These are phyloP conservation scores for Cupressus sempervirens DNA, from an alignment of 75 land plant species.

Conservation along the genomic window DNA sequence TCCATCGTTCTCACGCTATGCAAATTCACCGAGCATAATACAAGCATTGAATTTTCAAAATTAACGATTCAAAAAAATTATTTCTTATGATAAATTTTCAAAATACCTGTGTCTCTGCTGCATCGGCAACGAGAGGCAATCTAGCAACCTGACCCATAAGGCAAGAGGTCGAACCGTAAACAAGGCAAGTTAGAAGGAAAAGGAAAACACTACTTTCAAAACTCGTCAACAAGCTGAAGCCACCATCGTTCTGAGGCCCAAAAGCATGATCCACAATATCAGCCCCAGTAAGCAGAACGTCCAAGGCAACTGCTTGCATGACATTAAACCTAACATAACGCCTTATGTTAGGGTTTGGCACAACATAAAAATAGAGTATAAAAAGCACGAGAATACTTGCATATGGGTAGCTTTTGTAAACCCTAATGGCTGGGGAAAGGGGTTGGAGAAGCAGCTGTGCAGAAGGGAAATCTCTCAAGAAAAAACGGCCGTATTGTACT, in stretches of 20 bases:
- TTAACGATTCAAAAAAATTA: neutral
- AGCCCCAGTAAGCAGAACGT: constrained; percentile 67
- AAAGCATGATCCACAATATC: constrained; percentile 59
- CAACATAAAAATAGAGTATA: constrained; percentile 66
- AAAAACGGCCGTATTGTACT: constrained; percentile 67
- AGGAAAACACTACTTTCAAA: constrained; percentile 75
- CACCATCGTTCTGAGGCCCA: constrained; percentile 46
- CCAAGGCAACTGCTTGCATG: constrained; percentile 84
- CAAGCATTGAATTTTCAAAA: neutral
- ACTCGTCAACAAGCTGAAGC: constrained; percentile 50
- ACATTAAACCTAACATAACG: constrained; percentile 80
- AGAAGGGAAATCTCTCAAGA: constrained; percentile 54
- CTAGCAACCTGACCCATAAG: constrained; percentile 61
- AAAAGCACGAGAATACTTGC: constrained; percentile 61
- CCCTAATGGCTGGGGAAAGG: constrained; percentile 47
- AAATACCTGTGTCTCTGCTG: constrained; percentile 76
- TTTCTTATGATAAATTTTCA: constrained; percentile 7
- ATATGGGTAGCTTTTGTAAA: constrained; percentile 62
- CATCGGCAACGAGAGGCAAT: constrained; percentile 82
- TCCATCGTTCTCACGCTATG: neutral
- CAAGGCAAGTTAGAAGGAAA: constrained; percentile 56
- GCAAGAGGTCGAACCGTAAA: constrained; percentile 64
- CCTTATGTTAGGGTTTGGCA: constrained; percentile 61
- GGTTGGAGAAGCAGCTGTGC: constrained; percentile 50
- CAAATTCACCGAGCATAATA: neutral